phyloP scores from a whole-genome alignment of 163 green algal species.

The Scenedesmus sp. region DNA sequence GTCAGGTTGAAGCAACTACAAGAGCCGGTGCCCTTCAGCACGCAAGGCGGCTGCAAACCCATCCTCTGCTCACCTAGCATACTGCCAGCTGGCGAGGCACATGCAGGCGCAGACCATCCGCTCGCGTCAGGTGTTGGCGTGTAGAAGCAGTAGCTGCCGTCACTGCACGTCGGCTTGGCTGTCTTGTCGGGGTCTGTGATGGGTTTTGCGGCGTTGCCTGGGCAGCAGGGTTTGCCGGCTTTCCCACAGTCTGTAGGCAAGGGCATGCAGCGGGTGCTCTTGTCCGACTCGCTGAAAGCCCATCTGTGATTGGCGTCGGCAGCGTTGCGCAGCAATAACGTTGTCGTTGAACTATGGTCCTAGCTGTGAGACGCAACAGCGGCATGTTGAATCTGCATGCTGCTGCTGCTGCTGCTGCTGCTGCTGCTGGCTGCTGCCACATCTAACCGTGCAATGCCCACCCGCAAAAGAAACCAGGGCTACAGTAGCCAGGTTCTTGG shows the following conservation, averaged over 20 bases:
- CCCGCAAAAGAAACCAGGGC: constrained; percentile 30
- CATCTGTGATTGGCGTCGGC: background rate
- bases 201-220: constrained; percentile 16
- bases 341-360: no score
- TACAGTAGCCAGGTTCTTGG: constrained; percentile 23
- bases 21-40: no score
- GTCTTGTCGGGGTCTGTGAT: constrained; percentile 15
- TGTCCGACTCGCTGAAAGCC: constrained; percentile 26
- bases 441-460: background rate
- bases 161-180: constrained; percentile 6
- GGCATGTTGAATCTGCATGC: background rate
- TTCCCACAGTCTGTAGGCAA: constrained; percentile 29
- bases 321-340: background rate
- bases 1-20: no score
- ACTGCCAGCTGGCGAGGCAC: constrained; percentile 16
- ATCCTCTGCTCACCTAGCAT: constrained; percentile 24
- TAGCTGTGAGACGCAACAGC: no score
- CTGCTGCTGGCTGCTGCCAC: background rate
- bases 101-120: constrained; percentile 40
- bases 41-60: background rate
- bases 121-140: constrained; percentile 42
- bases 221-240: constrained; percentile 23
- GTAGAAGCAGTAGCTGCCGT: constrained; percentile 46
- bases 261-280: constrained; percentile 34
- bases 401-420: background rate